Evolutionary conservation across 2,329 filamentous ascomycete genomes (phyloP), one percentile per base, ranked within the genome.

Genomic region (Stagonosporopsis tanaceti): DNA sequence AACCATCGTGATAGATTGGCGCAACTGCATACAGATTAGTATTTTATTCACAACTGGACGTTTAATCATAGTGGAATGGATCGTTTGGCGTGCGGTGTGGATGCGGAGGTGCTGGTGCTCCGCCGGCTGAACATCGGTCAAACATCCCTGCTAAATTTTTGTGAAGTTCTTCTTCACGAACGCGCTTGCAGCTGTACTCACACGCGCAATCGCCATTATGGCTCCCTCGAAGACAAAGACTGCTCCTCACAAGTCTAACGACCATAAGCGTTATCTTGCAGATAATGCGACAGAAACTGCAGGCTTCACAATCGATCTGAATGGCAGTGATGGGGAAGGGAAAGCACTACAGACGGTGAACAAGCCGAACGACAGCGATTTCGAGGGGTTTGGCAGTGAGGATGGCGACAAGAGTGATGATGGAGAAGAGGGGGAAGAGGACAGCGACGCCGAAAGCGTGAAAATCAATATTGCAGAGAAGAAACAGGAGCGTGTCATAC

Each of bases 131-230:
- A 55, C 20, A 3, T 45, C 48, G 59, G 47, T 44, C 46, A 7
- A 45, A 39, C 9, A 69, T 64, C 70, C 72, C 66, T 72, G 69
- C 67, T 71, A 71, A 69, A 69, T 71, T 74, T 75, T 70, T 59
- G 63, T 59, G 53, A 55, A 53, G n/a, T 41, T 30, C 45, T 53
- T 68, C 69, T 69, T 72, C 64, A 61, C 64, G 63, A 62, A 50
- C 46, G 57, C 52, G 47, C 45, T 47, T 27, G 59, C 55, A 60
- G 51, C 57, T 59, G 56, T 57, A 11, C 47, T 59, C 56, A 60
- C 50, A 39, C 57, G 47, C 62, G 22, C 46, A 62, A 38, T 28
- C 53, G 41, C 51, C 53, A 42, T 62, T 59, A 75, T 75, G 72
- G 70, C 71, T 41, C 70, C 70, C 54, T 48, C 48, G 3, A 53